phyloP scores from a whole-genome alignment of 108 stramenopile species.

The Nitzschia putrida region DNA sequence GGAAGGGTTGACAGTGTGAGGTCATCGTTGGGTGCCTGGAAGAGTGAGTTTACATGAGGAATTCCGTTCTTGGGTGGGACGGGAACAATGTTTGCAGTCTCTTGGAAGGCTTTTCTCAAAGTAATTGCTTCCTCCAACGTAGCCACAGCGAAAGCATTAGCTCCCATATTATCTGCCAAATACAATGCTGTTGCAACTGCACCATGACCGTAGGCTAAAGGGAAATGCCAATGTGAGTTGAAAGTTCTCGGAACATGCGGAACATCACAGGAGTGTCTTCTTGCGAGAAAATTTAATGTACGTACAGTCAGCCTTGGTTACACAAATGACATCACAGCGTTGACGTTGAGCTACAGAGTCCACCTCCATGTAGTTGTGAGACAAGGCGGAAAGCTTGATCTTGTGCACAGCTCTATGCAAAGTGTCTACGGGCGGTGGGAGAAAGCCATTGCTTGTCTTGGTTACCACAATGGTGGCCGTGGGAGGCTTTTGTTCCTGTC shows the following conservation, averaged over 20 bases:
- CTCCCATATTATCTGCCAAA: constrained; percentile 57
- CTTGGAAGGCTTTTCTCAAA: constrained; percentile 49
- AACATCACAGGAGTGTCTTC: neutral
- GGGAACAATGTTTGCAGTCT: constrained; percentile 9
- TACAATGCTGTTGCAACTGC: constrained; percentile 57
- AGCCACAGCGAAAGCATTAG: constrained; percentile 73
- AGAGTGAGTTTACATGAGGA: constrained; percentile 1
- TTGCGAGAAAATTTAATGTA: neutral
- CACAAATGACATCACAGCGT: constrained; percentile 65
- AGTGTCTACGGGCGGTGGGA: constrained; percentile 11
- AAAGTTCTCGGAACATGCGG: neutral
- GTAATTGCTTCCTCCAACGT: constrained; percentile 60
- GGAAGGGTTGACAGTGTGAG: constrained; percentile 1
- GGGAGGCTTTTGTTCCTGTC: constrained; percentile 4
- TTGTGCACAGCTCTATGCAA: constrained; percentile 51
- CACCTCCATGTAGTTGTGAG: constrained; percentile 60
- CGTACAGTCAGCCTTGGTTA: constrained; percentile 71
- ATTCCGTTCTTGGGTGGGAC: neutral
- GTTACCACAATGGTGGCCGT: constrained; percentile 11
- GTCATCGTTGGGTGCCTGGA: neutral
- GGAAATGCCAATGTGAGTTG: neutral
- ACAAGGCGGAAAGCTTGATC: constrained; percentile 57
- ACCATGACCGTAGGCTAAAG: constrained; percentile 74
- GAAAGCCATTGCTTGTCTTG: neutral
- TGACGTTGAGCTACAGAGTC: constrained; percentile 59